phyloP scores from a whole-genome alignment of 176 grass and related monocot genomes.

The Carex parvula region DNA sequence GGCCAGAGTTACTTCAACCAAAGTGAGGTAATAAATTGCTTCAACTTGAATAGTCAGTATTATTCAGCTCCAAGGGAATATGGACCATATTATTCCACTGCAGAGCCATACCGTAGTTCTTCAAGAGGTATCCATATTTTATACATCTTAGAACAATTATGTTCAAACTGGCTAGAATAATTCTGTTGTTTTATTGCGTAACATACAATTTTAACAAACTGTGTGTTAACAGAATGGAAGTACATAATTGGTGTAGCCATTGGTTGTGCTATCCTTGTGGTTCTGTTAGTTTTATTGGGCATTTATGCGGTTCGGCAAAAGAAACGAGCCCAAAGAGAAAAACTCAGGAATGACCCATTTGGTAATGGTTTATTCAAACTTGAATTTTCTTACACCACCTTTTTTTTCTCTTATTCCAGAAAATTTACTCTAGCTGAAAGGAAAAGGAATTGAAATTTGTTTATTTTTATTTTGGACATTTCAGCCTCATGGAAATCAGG shows the following conservation, averaged over 20 bases:
- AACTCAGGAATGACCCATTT: constrained; percentile 46
- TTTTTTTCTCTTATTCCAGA: constrained; percentile 31
- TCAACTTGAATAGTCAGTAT: constrained; percentile 41
- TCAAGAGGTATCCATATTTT: constrained; percentile 34
- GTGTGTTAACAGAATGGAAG: background rate
- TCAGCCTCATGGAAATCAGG: constrained; percentile 70
- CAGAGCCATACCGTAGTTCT: constrained; percentile 28
- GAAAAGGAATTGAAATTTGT: background rate
- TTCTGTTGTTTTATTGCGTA: background rate
- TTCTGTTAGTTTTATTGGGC: constrained; percentile 34
- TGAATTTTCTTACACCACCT: constrained; percentile 1
- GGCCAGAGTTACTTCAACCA: constrained; percentile 39
- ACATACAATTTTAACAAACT: background rate
- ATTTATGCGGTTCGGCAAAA: constrained; percentile 45
- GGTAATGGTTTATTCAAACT: constrained; percentile 39
- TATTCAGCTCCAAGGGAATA: constrained; percentile 32
- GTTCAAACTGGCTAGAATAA: background rate
- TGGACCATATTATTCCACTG: constrained; percentile 54
- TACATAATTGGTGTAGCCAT: constrained; percentile 42
- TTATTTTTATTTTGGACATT: constrained; percentile 6
- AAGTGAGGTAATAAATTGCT: constrained; percentile 40
- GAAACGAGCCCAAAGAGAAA: constrained; percentile 49
- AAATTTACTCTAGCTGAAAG: background rate
- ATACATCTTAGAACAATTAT: constrained; percentile 5
- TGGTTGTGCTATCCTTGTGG: constrained; percentile 33